Conservation (phyloP, 805 yeast species). For the Candida rishiriensis region DNA sequence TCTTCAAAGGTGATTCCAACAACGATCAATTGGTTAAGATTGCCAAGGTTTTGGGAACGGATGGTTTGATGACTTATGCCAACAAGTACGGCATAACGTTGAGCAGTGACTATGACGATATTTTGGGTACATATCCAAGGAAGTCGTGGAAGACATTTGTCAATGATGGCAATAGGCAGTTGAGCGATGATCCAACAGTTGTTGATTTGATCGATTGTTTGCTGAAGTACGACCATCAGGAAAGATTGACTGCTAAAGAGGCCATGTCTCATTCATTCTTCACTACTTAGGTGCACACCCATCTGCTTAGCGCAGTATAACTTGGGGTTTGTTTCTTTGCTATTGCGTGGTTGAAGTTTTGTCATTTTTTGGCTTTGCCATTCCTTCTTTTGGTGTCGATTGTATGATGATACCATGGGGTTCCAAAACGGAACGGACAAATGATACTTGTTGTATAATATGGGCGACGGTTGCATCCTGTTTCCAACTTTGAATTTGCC, state of each 20-base stretch:
- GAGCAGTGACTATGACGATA: slow-evolving; percentile 74
- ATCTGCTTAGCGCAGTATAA: no score
- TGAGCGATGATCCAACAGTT: slow-evolving; percentile 49
- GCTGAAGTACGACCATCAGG: slow-evolving; percentile 80
- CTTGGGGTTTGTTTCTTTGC: no score
- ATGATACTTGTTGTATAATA: no score
- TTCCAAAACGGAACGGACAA: no score
- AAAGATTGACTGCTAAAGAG: slow-evolving; percentile 81
- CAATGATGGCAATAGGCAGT: slow-evolving; percentile 47
- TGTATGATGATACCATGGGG: no score
- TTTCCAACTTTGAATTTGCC: no score
- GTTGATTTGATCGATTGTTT: slow-evolving; percentile 70
- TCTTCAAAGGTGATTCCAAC: slow-evolving; percentile 87
- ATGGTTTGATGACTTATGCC: slow-evolving; percentile 62
- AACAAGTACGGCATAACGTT: slow-evolving; percentile 64
- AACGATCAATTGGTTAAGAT: slow-evolving; percentile 90
- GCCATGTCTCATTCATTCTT: slow-evolving; percentile 65
- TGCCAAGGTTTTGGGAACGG: slow-evolving; percentile 83
- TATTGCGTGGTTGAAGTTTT: no score
- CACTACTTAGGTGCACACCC: slow-evolving; percentile 6
- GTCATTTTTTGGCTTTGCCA: no score
- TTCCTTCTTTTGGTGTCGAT: no score
- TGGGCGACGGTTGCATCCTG: no score
- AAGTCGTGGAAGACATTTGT: slow-evolving; percentile 65
- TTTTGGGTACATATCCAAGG: slow-evolving; percentile 59